These are phyloP conservation scores for Guyanaporus albipodus DNA, from an alignment of 768 basidiomycete genomes.

Conservation along the genomic window DNA sequence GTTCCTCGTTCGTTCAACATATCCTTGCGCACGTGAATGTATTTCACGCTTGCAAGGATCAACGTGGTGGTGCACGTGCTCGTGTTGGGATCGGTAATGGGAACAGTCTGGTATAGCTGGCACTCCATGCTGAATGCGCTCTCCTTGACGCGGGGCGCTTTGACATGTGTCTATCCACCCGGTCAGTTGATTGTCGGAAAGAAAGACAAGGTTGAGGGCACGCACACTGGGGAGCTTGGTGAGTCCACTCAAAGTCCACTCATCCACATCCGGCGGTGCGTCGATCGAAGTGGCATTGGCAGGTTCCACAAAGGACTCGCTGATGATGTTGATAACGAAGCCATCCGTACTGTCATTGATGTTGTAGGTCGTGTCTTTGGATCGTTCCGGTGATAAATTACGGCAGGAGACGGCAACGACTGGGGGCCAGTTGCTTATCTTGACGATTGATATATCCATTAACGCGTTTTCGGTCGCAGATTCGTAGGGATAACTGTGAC, in stretches of 20 bases:
- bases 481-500: background rate
- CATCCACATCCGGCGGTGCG: conserved; percentile 33
- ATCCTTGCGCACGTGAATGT: conserved; percentile 41
- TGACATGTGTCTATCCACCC: conserved; percentile 30
- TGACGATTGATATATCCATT: too few species aligned
- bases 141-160: conserved; percentile 39
- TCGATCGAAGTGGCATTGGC: conserved; percentile 39
- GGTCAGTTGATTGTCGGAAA: background rate
- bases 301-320: conserved; percentile 41
- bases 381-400: conserved; percentile 7
- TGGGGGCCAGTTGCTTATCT: conserved; percentile 24
- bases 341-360: conserved; percentile 36
- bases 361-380: conserved; percentile 44
- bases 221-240: conserved; percentile 14
- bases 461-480: too few species aligned
- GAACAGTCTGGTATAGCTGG: conserved; percentile 34
- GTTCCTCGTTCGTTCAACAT: conserved; percentile 32
- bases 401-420: conserved; percentile 37
- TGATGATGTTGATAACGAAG: conserved; percentile 55
- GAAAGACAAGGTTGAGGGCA: too few species aligned
- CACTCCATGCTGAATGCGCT: conserved; percentile 49
- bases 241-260: conserved; percentile 39
- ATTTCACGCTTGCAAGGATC: conserved; percentile 37
- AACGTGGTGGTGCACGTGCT: conserved; percentile 28
- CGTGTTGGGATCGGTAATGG: conserved; percentile 32